Base-by-base conservation (phyloP, 1,284 basidiomycete species). In the Mycena citricolor region DNA sequence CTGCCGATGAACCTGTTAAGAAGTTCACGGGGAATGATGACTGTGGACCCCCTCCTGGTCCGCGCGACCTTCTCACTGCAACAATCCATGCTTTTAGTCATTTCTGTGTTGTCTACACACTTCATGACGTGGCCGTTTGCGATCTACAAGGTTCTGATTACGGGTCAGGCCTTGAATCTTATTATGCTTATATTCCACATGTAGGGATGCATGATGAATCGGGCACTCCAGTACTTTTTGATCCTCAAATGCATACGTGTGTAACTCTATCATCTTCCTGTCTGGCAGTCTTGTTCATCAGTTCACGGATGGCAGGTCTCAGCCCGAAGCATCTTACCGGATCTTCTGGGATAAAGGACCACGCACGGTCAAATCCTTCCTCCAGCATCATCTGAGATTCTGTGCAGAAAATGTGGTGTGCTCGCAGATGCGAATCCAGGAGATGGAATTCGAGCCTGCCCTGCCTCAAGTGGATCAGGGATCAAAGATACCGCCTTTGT, bases 141-240 rank as follows among this genome's bases (percentile, higher is more conserved):
- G 47, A 49, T 26, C 24, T 49, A 7, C 47, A 49, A 49, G 47
- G 45, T 42, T n/a, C n/a, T n/a, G n/a, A n/a, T n/a, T n/a, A n/a
- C n/a, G n/a, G n/a, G n/a, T n/a, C n/a, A n/a, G n/a, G n/a, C n/a
- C n/a, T n/a, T n/a, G n/a, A n/a, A n/a, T n/a, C n/a, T n/a, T n/a
- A n/a, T n/a, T n/a, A n/a, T n/a, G n/a, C n/a, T n/a, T n/a, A n/a
- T n/a, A n/a, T n/a, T n/a, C n/a, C n/a, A n/a, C n/a, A n/a, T n/a
- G n/a, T n/a, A n/a, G n/a, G n/a, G n/a, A n/a, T n/a, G n/a, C n/a
- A n/a, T n/a, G n/a, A n/a, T n/a, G n/a, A n/a, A n/a, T n/a, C n/a
- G n/a, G n/a, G n/a, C n/a, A 28, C 23, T 20, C 42, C 43, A 41
- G 36, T 12, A 1, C 16, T 48, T 16, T 30, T 48, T 12, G 46